Base-by-base conservation (phyloP, 2,329 filamentous ascomycete species). In the Pseudohalonectria lignicola region DNA sequence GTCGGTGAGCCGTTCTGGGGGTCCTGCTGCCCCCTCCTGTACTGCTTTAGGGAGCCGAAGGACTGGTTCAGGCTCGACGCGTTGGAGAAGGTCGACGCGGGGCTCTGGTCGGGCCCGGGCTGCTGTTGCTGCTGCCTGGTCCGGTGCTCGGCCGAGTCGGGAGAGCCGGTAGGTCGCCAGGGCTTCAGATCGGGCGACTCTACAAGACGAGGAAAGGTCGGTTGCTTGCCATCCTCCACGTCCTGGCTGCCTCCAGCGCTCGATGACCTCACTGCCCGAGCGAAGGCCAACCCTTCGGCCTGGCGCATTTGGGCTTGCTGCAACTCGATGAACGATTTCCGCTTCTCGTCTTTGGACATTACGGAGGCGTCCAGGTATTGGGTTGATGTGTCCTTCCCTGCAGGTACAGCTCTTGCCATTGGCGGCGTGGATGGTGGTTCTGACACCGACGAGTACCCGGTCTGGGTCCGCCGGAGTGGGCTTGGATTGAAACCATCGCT, bases 271-370 rank as follows among this genome's bases (percentile, higher is more conserved):
- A 60, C 51, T 5, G 72, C 72, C 41, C 71, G 64, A 7, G 72
- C 65, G 44, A 80, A 68, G 7, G 73, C 75, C 48, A 64, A 63
- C 3, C 72, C 76, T 51, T 80, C 76, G 5, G 69, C 74, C 47
- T 70, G 59, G 28, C 74, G 67, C 68, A 79, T 77, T 49, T 79
- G 62, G 4, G 73, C 73, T 49, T 67, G 71, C 45, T 72, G 72
- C 15, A 64, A 62, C 51, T 72, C 73, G 40, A 78, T 75, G 46
- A 72, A 75, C 0, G 73, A 77, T 41, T 63, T 67, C 36, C 73
- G 63, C 32, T 67, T 67, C 19, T 76, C 72, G 43, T 76, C 67
- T 21, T 62, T 64, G 10, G 53, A 49, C 15, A 50, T 51, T 15
- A 55, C 45, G 5, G 53, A 50, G 10, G 43, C 49, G 37, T 54